phyloP scores from a whole-genome alignment of 2,329 filamentous ascomycete genomes.

The Aspergillus sp. region DNA sequence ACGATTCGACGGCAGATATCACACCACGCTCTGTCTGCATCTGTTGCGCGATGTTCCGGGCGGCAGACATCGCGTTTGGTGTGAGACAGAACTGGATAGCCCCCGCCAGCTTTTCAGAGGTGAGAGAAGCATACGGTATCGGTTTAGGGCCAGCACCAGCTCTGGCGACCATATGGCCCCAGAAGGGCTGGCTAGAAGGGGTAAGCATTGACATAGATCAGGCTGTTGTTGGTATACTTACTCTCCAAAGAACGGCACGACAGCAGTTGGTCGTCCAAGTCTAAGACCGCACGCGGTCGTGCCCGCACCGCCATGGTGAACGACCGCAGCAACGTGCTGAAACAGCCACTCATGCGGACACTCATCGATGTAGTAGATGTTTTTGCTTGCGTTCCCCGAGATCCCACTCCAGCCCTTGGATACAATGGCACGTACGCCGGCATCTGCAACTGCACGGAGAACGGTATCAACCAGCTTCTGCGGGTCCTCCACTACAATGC shows the following conservation, averaged over 20 bases:
- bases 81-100: conserved; percentile 47
- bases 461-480: conserved; percentile 43
- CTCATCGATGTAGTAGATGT: conserved; percentile 52
- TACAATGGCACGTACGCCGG: conserved; percentile 52
- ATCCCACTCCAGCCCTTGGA: conserved; percentile 55
- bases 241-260: conserved; percentile 60
- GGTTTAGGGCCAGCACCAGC: conserved; percentile 50
- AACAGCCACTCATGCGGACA: conserved; percentile 60
- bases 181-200: conserved; percentile 46
- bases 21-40: conserved; percentile 44
- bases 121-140: conserved; percentile 46
- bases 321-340: conserved; percentile 52
- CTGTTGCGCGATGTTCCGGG: conserved; percentile 31
- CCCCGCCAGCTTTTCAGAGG: conserved; percentile 41
- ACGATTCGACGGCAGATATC: conserved; percentile 40
- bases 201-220: neutral
- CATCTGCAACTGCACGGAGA: conserved; percentile 44
- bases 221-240: conserved; percentile 11
- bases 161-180: conserved; percentile 51
- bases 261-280: conserved; percentile 50
- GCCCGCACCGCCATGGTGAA: conserved; percentile 61
- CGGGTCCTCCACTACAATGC: conserved; percentile 54
- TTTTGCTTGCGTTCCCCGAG: conserved; percentile 28
- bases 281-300: conserved; percentile 55
- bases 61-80: conserved; percentile 33